Conservation (phyloP, 768 basidiomycete genomes). For the Lentinula edodes region DNA sequence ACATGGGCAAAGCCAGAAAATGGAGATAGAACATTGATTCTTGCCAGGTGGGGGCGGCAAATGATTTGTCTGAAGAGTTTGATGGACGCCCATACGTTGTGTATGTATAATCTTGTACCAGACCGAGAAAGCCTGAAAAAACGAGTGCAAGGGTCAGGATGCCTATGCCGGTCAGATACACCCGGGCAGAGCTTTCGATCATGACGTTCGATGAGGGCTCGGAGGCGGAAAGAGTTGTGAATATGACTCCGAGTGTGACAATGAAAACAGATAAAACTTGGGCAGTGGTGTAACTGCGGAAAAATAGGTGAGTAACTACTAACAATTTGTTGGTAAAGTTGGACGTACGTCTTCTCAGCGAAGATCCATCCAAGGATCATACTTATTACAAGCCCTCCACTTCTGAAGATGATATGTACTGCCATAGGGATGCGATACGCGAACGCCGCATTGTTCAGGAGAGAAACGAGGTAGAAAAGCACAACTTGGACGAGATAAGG, state of each 20-base stretch:
- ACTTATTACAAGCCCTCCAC: conserved; percentile 80
- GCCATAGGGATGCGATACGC: conserved; percentile 83
- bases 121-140: conserved; percentile 74
- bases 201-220: conserved; percentile 19
- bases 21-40: conserved; percentile 93
- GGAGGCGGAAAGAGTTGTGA: conserved; percentile 79
- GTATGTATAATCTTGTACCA: conserved; percentile 82
- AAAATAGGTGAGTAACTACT: conserved; percentile 1
- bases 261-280: conserved; percentile 76
- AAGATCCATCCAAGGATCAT: conserved; percentile 76
- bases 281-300: conserved; percentile 48
- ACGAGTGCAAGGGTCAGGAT: conserved; percentile 75
- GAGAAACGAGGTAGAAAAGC: conserved; percentile 72
- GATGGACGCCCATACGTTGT: conserved; percentile 17
- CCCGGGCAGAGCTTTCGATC: conserved; percentile 19
- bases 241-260: conserved; percentile 72
- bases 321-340: neutral
- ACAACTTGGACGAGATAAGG: conserved; percentile 77
- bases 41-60: conserved; percentile 54
- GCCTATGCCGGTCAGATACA: conserved; percentile 66
- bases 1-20: conserved; percentile 74
- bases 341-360: conserved; percentile 51
- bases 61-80: conserved; percentile 1
- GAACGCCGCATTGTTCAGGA: conserved; percentile 91
- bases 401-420: conserved; percentile 92